phyloP scores from a whole-genome alignment of 768 basidiomycete species.

The Auricularia sp. region DNA sequence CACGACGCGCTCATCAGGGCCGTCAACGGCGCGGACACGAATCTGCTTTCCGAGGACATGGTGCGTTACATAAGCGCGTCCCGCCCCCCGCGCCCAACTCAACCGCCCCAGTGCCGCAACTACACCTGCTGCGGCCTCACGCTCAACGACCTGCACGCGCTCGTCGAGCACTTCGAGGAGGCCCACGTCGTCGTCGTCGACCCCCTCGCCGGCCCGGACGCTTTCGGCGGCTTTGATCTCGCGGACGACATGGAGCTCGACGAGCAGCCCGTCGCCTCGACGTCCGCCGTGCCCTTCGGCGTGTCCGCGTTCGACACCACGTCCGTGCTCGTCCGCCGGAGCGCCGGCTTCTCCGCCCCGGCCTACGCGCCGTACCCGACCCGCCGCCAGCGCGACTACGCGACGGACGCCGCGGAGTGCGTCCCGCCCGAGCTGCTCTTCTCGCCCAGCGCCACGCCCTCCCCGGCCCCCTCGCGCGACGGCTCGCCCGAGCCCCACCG shows the following conservation, averaged over 20 bases:
- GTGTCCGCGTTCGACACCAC: conserved; percentile 44
- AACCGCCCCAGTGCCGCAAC: conserved; percentile 52
- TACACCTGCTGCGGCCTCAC: conserved; percentile 84
- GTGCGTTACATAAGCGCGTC: conserved; percentile 29
- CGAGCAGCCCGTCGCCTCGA: conserved; percentile 40
- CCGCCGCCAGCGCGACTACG: neutral
- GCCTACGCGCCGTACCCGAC: conserved; percentile 21
- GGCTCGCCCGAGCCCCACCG: neutral
- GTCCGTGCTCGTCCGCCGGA: conserved; percentile 32
- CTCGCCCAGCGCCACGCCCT: conserved; percentile 7
- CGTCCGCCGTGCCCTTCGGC: conserved; percentile 44
- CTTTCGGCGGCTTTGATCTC: conserved; percentile 42
- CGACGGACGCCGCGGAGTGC: neutral
- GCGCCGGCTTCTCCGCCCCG: conserved; percentile 15
- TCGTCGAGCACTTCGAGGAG: conserved; percentile 88
- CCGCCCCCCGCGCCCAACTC: neutral
- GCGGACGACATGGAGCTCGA: conserved; percentile 78
- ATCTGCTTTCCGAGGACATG: conserved; percentile 52
- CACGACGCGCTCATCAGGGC: conserved; percentile 53
- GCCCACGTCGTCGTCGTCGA: conserved; percentile 71
- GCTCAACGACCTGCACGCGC: conserved; percentile 65
- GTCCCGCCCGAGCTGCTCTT: conserved; percentile 3
- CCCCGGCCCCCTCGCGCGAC: conserved; percentile 4
- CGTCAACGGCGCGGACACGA: conserved; percentile 43
- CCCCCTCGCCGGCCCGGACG: conserved; percentile 8